Evolutionary conservation across 352 stramenopile genomes (phyloP), one percentile per base, ranked within the genome.

Genomic region (Pythium guiyangense): DNA sequence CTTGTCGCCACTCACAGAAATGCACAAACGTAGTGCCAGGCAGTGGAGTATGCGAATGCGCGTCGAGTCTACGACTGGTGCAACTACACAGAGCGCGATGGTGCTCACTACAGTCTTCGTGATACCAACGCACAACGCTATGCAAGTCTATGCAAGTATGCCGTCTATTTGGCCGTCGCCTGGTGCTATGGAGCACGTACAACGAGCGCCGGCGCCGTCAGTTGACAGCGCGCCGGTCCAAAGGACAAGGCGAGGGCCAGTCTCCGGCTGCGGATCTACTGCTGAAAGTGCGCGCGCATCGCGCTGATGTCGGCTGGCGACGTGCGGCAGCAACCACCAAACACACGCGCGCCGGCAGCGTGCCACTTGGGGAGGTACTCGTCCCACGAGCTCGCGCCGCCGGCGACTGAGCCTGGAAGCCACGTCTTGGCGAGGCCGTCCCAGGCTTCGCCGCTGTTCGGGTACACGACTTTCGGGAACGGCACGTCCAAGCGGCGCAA

Each of bases 381-480:
- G 29, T 83, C 69, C 77, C 84, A 92, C 1, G 76, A 81, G 40
- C 59, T 74, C 5, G 62, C 60, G 12, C 63, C 71, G 22, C 68
- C 71, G 12, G 52, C 60, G 17, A 50, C 71, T 25, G 74, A 70
- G 25, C 65, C 73, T 14, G 74, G 71, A 9, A 92, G 63, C 86
- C 86, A 96, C 50, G 71, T 60, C 54, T 90, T 92, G 51, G 78
- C 72, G 20, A 81, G 59, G 47, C 70, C 78, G 44, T 96, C 79
- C 81, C 82, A 96, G 3, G 59, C 70, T 63, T 96, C 85, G 12
- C 88, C 88, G 43, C 81, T 90, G 68, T 96, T 96, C 20, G 86
- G 86, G 59, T 96, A 96, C 26, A 79, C 78, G 12, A 85, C 68
- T 63, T 87, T 90, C 31, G 68, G 67, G 59, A 71, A 84, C 2